Evolutionary conservation across 768 basidiomycete genomes (phyloP).

Genomic region (Rhizopogon roseolus): DNA sequence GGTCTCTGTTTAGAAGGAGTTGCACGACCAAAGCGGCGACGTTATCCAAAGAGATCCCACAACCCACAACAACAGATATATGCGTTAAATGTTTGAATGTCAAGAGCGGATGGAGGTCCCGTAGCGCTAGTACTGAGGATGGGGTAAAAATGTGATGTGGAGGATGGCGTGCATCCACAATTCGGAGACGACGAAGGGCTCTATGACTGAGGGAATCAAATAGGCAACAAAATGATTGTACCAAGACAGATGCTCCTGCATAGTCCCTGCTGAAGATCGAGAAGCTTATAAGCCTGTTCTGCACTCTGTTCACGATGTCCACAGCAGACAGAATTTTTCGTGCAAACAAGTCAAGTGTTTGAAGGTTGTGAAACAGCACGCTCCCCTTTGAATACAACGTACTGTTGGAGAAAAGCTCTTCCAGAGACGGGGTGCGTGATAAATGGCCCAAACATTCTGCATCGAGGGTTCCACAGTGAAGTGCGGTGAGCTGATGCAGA

Average conservation of each 20-base stretch:
- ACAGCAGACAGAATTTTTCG: too few species aligned
- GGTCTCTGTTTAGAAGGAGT: background rate
- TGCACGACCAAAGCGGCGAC: constrained; percentile 8
- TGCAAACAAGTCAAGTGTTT: too few species aligned
- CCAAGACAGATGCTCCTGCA: background rate
- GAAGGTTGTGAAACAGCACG: too few species aligned
- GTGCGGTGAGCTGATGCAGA: constrained; percentile 1
- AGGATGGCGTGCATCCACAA: background rate
- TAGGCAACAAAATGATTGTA: background rate
- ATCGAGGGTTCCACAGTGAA: constrained; percentile 5
- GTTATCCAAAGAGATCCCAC: constrained; percentile 17
- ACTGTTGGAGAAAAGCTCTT: too few species aligned
- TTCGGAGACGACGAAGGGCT: background rate
- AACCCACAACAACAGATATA: constrained; percentile 13
- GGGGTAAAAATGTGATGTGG: background rate
- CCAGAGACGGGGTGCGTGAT: constrained; percentile 17
- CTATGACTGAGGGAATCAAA: background rate
- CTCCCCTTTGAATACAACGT: too few species aligned
- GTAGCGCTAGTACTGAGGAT: background rate
- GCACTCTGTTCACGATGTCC: too few species aligned
- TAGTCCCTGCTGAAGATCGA: background rate
- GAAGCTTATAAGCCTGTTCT: too few species aligned
- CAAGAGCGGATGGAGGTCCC: background rate
- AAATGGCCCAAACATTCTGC: constrained; percentile 16
- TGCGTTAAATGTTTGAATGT: constrained; percentile 17